Conservation (phyloP, 345 rosid species). For the Lepidium aucheri region DNA sequence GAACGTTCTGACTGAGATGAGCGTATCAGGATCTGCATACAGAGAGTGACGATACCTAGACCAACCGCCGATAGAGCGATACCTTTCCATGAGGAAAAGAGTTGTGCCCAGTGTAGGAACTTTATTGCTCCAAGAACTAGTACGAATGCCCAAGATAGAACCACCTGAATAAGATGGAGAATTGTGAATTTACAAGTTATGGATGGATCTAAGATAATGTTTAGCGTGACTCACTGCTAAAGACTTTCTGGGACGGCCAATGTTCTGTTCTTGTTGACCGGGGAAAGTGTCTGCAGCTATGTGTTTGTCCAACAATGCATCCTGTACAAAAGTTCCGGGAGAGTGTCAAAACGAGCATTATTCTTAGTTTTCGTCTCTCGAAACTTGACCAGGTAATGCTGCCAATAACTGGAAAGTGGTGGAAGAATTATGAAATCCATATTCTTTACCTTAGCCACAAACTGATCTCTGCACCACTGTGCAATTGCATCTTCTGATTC, state of each 20-base stretch:
- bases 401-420: neutral
- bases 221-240: slow-evolving; percentile 45
- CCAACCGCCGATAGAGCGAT: slow-evolving; percentile 39
- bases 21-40: slow-evolving; percentile 76
- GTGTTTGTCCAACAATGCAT: slow-evolving; percentile 72
- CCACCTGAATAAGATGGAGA: slow-evolving; percentile 40
- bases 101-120: slow-evolving; percentile 61
- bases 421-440: neutral
- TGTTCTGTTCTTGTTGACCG: slow-evolving; percentile 52
- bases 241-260: slow-evolving; percentile 62
- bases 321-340: slow-evolving; percentile 34
- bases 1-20: slow-evolving; percentile 87
- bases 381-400: neutral
- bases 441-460: slow-evolving; percentile 64
- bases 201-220: neutral
- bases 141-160: slow-evolving; percentile 49
- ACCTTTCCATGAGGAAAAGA: slow-evolving; percentile 78
- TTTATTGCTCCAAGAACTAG: slow-evolving; percentile 42
- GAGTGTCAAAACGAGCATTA: neutral
- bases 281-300: slow-evolving; percentile 54
- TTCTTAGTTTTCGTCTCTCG: neutral
- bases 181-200: neutral
- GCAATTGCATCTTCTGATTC: slow-evolving; percentile 77
- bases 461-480: slow-evolving; percentile 91
- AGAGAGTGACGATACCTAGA: slow-evolving; percentile 51